Conservation (phyloP, 2,329 filamentous ascomycete species). For the Cladophialophora immunda region DNA sequence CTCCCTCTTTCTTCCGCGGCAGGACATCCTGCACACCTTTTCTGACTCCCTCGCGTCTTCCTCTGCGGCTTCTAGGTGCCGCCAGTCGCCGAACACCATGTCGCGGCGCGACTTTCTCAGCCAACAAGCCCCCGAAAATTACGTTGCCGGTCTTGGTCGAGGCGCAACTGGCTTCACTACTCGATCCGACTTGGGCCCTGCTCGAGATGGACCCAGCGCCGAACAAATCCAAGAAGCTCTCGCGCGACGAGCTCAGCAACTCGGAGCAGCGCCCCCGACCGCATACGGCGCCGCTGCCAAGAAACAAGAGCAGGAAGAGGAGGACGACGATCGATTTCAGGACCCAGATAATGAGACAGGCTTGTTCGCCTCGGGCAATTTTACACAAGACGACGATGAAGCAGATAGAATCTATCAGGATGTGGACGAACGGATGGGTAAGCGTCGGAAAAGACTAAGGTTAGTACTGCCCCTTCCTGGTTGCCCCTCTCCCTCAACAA, state of each 20-base stretch:
- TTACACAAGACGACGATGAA: slow-evolving; percentile 97
- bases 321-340: slow-evolving; percentile 81
- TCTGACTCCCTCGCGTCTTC: background rate
- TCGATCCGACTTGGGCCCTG: slow-evolving; percentile 92
- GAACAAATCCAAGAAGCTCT: slow-evolving; percentile 99
- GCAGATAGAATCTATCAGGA: slow-evolving; percentile 95
- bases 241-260: slow-evolving; percentile 86
- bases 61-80: slow-evolving; percentile 1
- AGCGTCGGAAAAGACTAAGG: slow-evolving; percentile 83
- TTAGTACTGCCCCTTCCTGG: slow-evolving; percentile 62
- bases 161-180: slow-evolving; percentile 98
- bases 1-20: background rate
- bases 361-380: slow-evolving; percentile 92
- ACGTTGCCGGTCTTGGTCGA: slow-evolving; percentile 95
- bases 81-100: slow-evolving; percentile 55
- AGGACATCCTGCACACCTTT: background rate
- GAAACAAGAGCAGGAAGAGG: slow-evolving; percentile 73
- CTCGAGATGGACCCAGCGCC: slow-evolving; percentile 92
- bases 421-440: slow-evolving; percentile 97
- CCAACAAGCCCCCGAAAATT: slow-evolving; percentile 85
- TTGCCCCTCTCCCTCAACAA: slow-evolving; percentile 32
- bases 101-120: slow-evolving; percentile 84
- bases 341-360: slow-evolving; percentile 98
- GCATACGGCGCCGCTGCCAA: slow-evolving; percentile 72
- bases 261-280: slow-evolving; percentile 75